Conservation (phyloP, 371 early-diverging fungal genomes). For the Syncephalastrum racemosum region DNA sequence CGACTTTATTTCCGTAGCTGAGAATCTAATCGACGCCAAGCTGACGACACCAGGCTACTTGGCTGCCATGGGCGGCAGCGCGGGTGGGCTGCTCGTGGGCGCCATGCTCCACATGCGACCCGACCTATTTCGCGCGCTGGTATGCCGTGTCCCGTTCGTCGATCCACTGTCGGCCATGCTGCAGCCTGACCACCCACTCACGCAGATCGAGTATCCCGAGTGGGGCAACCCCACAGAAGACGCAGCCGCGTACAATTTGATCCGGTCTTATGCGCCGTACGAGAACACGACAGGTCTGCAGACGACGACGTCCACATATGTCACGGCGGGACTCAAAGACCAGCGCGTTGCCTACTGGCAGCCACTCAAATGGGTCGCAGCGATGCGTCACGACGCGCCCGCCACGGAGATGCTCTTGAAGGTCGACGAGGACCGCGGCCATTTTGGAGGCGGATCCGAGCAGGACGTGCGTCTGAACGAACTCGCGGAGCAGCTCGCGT, state of each 20-base stretch:
- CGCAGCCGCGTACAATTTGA: slow-evolving; percentile 52
- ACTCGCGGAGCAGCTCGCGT: slow-evolving; percentile 52
- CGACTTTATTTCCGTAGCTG: slow-evolving; percentile 71
- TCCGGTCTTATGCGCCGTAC: slow-evolving; percentile 75
- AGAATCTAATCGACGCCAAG: slow-evolving; percentile 56
- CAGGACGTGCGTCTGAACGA: slow-evolving; percentile 47
- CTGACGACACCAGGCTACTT: slow-evolving; percentile 52
- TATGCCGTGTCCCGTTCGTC: slow-evolving; percentile 84
- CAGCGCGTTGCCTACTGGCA: slow-evolving; percentile 80
- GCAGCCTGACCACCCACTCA: slow-evolving; percentile 70
- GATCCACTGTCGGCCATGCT: slow-evolving; percentile 85
- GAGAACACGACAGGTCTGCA: background rate
- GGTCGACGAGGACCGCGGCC: slow-evolving; percentile 52
- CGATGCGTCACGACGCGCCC: slow-evolving; percentile 43
- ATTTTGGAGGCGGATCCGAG: slow-evolving; percentile 50
- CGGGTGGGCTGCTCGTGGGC: slow-evolving; percentile 75
- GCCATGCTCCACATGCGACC: slow-evolving; percentile 72
- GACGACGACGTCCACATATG: slow-evolving; percentile 59
- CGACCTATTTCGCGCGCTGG: slow-evolving; percentile 75
- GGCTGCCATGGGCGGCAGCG: slow-evolving; percentile 74
- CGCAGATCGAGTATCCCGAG: slow-evolving; percentile 77
- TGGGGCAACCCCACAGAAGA: slow-evolving; percentile 82
- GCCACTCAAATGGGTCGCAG: slow-evolving; percentile 73
- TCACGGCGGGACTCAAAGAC: slow-evolving; percentile 78
- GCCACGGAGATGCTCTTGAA: slow-evolving; percentile 24